Percentiles rank a stretch among this genome's conserved stretches.
These are phyloP conservation scores for Typha latifolia DNA, from an alignment of 176 grass and related monocot species.

Conservation along the genomic window DNA sequence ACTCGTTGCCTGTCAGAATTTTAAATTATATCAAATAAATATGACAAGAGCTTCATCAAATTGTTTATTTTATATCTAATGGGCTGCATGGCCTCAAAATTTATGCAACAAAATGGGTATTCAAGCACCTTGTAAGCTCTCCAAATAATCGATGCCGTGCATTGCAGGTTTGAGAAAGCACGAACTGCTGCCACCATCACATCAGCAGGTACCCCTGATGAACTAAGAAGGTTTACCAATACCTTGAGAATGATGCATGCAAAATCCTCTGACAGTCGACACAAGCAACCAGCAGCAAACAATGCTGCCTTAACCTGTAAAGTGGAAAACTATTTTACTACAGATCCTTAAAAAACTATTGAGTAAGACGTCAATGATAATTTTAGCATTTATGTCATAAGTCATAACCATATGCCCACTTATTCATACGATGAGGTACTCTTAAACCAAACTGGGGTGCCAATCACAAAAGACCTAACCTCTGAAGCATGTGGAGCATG, in stretches of 20 bases:
- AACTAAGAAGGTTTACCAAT: constrained; percentile 37
- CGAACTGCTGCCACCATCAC: constrained; percentile 45
- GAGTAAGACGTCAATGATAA: neutral
- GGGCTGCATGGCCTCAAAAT: no score
- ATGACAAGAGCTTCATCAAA: no score
- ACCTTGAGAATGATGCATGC: constrained; percentile 48
- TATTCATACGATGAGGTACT: neutral
- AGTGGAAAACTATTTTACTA: neutral
- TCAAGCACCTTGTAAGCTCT: constrained; percentile 63
- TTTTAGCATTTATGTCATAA: neutral
- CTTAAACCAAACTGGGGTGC: neutral
- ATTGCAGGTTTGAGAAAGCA: constrained; percentile 58
- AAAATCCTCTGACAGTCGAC: constrained; percentile 63
- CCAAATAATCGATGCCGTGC: constrained; percentile 45
- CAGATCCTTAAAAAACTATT: neutral
- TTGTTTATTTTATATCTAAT: no score
- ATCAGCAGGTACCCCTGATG: constrained; percentile 22
- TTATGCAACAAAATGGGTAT: no score
- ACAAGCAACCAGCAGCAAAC: constrained; percentile 61
- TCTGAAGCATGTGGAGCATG: constrained; percentile 36
- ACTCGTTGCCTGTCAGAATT: no score
- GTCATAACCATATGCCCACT: neutral
- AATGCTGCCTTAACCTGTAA: constrained; percentile 64
- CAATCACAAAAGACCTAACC: constrained; percentile 25
- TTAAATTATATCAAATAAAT: no score